Evolutionary conservation across 306 rosid species (phyloP).

Genomic region (Morella rubra): DNA sequence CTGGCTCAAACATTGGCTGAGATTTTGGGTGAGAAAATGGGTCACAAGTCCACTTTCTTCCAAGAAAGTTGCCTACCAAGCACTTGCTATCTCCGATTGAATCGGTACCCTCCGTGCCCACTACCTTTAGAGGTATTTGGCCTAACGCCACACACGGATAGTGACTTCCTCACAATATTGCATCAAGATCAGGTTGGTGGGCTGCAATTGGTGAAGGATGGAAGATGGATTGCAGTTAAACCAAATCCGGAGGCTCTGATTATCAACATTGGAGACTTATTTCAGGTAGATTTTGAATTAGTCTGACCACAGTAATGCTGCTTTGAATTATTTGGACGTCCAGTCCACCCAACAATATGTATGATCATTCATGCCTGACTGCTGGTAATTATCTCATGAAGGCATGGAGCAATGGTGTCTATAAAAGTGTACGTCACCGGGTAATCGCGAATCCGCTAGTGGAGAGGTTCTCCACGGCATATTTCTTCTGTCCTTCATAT

Average conservation of each 20-base stretch:
- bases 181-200: conserved; percentile 94
- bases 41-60: conserved; percentile 55
- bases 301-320: no score
- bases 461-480: conserved; percentile 81
- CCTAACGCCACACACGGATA: conserved; percentile 83
- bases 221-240: conserved; percentile 72
- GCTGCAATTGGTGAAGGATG: conserved; percentile 74
- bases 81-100: conserved; percentile 84
- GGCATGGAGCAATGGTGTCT: conserved; percentile 92
- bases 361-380: background rate
- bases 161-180: conserved; percentile 85
- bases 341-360: background rate
- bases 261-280: conserved; percentile 86
- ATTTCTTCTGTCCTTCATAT: conserved; percentile 77
- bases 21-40: conserved; percentile 66
- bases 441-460: conserved; percentile 55
- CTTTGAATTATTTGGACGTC: background rate
- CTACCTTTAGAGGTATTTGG: conserved; percentile 57
- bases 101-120: conserved; percentile 83
- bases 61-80: conserved; percentile 60
- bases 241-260: conserved; percentile 81
- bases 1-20: conserved; percentile 69
- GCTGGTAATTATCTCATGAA: conserved; percentile 3
- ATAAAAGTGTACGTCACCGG: conserved; percentile 81
- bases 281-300: conserved; percentile 54